Percentiles rank a stretch among this genome's conserved stretches.
These are phyloP conservation scores for Fusarium kyushuense DNA, from an alignment of 2,329 filamentous ascomycete genomes.

Conservation along the genomic window DNA sequence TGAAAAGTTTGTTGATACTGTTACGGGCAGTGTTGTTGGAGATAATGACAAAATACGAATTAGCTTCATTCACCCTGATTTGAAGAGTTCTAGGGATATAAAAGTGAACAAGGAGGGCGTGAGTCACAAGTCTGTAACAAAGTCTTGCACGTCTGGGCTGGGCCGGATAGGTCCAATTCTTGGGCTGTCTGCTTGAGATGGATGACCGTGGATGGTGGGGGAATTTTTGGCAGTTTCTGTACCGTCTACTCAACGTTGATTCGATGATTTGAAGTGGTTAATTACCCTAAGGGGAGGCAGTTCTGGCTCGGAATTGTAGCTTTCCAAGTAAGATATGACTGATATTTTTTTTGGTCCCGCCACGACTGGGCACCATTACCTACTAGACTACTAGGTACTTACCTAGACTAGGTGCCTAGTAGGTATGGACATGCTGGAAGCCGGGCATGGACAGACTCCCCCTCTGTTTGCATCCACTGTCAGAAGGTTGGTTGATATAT, in stretches of 20 bases:
- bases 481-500: neutral
- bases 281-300: conserved; percentile 34
- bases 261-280: conserved; percentile 32
- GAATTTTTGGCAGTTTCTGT: conserved; percentile 38
- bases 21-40: conserved; percentile 27
- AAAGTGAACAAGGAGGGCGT: conserved; percentile 39
- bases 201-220: conserved; percentile 43
- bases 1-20: conserved; percentile 17
- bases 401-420: no score
- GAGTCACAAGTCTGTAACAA: conserved; percentile 44
- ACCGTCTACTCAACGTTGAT: conserved; percentile 41
- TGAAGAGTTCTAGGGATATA: conserved; percentile 29
- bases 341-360: conserved; percentile 22
- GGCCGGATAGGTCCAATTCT: conserved; percentile 15
- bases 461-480: neutral
- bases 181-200: conserved; percentile 20
- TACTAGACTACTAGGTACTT: no score
- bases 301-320: conserved; percentile 10
- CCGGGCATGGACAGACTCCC: neutral
- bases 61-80: conserved; percentile 49
- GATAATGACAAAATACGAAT: conserved; percentile 42
- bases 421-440: no score
- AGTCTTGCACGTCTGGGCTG: conserved; percentile 7
- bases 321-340: conserved; percentile 10
- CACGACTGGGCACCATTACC: neutral